Percentiles rank a stretch among this genome's conserved stretches.
These are phyloP conservation scores for Chenopodium formosanum DNA, from an alignment of 148 eudicot genomes.

Conservation along the genomic window DNA sequence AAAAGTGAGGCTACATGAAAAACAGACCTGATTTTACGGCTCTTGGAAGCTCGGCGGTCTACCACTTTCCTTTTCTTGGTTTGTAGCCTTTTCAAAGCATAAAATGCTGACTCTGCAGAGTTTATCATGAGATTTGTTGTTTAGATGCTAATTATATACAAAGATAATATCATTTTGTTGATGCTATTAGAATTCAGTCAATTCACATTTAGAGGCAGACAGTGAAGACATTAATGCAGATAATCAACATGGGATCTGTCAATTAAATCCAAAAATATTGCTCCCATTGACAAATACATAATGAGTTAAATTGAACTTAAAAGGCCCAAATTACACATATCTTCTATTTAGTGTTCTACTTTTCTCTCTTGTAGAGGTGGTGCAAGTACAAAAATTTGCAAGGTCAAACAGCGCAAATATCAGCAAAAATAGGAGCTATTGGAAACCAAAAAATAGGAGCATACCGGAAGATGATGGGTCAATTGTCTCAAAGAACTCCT, in stretches of 20 bases:
- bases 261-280: background rate
- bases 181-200: background rate
- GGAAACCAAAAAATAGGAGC: background rate
- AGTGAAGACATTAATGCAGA: background rate
- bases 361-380: too few species aligned
- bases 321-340: background rate
- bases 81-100: conserved; percentile 69
- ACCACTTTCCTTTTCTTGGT: conserved; percentile 83
- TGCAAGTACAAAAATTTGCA: background rate
- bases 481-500: conserved; percentile 80
- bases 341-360: background rate
- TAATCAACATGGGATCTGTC: background rate
- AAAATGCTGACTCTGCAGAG: conserved; percentile 62
- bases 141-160: background rate
- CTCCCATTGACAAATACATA: background rate
- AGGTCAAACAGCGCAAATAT: background rate
- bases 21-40: conserved; percentile 79
- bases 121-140: background rate
- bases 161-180: background rate
- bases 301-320: background rate
- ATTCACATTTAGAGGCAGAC: background rate
- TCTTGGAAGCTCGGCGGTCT: conserved; percentile 90
- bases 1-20: background rate
- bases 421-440: background rate
- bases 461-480: conserved; percentile 74